Percentiles rank a stretch among this genome's conserved stretches.
Evolutionary conservation across 441 rosid genomes (phyloP).

Genomic region (Eutrema salsugineum): DNA sequence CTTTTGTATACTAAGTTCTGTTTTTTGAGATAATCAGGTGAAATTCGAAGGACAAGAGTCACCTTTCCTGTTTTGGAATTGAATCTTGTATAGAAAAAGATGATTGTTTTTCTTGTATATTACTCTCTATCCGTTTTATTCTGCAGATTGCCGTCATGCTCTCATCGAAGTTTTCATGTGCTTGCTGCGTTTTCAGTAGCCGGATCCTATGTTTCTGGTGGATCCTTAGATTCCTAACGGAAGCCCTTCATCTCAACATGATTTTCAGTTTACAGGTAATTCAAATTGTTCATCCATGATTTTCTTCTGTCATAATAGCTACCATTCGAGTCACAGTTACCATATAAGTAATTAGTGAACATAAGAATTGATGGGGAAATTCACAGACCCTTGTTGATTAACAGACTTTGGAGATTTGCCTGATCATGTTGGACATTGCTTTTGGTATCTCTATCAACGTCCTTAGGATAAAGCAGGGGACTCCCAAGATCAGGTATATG

Average conservation of each 20-base stretch:
- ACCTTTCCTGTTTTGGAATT: not conserved
- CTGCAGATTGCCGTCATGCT: slow-evolving; percentile 46
- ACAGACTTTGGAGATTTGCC: slow-evolving; percentile 44
- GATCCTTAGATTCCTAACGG: slow-evolving; percentile 50
- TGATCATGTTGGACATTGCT: slow-evolving; percentile 51
- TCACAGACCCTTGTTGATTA: not conserved
- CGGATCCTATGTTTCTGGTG: slow-evolving; percentile 72
- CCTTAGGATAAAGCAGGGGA: slow-evolving; percentile 40
- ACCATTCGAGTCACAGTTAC: not conserved
- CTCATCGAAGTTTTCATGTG: slow-evolving; percentile 39
- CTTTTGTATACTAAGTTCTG: slow-evolving; percentile 2
- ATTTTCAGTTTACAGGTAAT: slow-evolving; percentile 53
- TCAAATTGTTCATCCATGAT: not conserved
- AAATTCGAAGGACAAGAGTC: not conserved
- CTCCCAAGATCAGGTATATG: slow-evolving; percentile 49
- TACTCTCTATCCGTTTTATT: slow-evolving; percentile 2
- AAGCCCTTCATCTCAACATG: slow-evolving; percentile 43
- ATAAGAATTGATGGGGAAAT: not conserved
- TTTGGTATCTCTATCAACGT: slow-evolving; percentile 64
- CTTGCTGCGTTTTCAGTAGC: slow-evolving; percentile 38
- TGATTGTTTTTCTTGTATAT: not conserved
- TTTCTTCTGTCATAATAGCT: not conserved
- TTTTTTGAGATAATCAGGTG: not conserved
- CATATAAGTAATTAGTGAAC: not conserved
- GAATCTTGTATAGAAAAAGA: no score